Evolutionary conservation across 1,284 basidiomycete species (phyloP).

Genomic region (Takashimella tepidaria): DNA sequence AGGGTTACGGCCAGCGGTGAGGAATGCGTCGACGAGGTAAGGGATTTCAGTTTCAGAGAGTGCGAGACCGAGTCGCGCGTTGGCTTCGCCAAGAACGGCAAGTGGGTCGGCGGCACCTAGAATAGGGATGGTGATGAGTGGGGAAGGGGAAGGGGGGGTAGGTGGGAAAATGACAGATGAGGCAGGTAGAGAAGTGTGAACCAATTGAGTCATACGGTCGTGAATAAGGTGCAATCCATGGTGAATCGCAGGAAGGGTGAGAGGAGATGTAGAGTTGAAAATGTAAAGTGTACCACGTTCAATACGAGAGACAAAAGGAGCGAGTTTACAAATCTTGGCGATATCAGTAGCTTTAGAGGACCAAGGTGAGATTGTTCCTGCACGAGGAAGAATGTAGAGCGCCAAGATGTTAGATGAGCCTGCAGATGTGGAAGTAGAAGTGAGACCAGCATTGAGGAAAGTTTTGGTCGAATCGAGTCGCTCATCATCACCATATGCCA

Average conservation of each 20-base stretch:
- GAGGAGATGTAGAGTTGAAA: conserved; percentile 54
- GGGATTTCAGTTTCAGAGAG: conserved; percentile 85
- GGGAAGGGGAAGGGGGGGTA: conserved; percentile 55
- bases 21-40: conserved; percentile 87
- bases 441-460: conserved; percentile 32
- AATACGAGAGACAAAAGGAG: conserved; percentile 64
- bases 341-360: conserved; percentile 98
- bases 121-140: conserved; percentile 64
- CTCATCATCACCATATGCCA: conserved; percentile 78
- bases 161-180: conserved; percentile 66
- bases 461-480: conserved; percentile 35
- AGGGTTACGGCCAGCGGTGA: conserved; percentile 70
- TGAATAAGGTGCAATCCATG: conserved; percentile 66
- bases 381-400: conserved; percentile 71
- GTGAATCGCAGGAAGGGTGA: conserved; percentile 45
- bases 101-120: conserved; percentile 53
- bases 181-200: conserved; percentile 58
- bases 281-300: conserved; percentile 78
- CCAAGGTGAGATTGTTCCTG: conserved; percentile 84
- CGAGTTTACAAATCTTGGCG: conserved; percentile 76
- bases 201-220: conserved; percentile 92
- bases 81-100: conserved; percentile 65
- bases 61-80: conserved; percentile 82
- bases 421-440: conserved; percentile 45
- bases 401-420: conserved; percentile 49